Base-by-base conservation (phyloP, 371 early-diverging fungal species). In the Smittium culicis region DNA sequence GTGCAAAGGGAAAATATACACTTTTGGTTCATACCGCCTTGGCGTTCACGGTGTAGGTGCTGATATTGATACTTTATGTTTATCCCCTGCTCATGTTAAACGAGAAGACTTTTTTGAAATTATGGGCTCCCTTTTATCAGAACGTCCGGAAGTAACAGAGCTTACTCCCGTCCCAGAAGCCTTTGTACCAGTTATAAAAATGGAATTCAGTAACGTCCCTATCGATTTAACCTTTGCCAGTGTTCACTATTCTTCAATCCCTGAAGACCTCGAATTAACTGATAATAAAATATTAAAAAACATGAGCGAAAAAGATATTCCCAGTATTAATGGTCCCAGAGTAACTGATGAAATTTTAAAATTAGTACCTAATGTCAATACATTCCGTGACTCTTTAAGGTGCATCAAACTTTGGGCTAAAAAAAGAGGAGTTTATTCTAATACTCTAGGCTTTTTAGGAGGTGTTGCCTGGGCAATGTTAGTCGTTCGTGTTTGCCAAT, bases 381-480 rank as follows among this genome's bases (percentile, higher is more conserved):
- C 87, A 0, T 99, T 99, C 77, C 85, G 98, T 65, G 84, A 85
- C 35, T 93, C 98, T 3, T 80, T 99, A 20, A 82, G 99, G 16
- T 93, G 93, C 71, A 90, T 99, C 56, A 99, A 99, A 78, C 80
- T 95, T 61, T 99, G 99, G 99, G 99, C 99, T n/a, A 94, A 98
- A 75, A 82, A 79, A 17, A 85, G 97, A 54, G 90, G 85, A 1
- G 85, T 99, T 55, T 99, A 98, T 75, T 92, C 96, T 11, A 98
- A 99, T 77, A 86, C 94, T 14, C 88, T 96, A 86, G 99, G 99
- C 20, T 99, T 98, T 76, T 84, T 96, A 77, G 99, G 99, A 68
- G 99, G 99, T 76, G 99, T 99, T 20, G 97, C 99, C 1, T 99
- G 99, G 97, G 99, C 99, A 16, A 92, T 99, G 86, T 79, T 92